Percentiles rank a stretch among this genome's conserved stretches.
phyloP scores from a whole-genome alignment of 306 rosid species.

The Sechiopsis laciniata region DNA sequence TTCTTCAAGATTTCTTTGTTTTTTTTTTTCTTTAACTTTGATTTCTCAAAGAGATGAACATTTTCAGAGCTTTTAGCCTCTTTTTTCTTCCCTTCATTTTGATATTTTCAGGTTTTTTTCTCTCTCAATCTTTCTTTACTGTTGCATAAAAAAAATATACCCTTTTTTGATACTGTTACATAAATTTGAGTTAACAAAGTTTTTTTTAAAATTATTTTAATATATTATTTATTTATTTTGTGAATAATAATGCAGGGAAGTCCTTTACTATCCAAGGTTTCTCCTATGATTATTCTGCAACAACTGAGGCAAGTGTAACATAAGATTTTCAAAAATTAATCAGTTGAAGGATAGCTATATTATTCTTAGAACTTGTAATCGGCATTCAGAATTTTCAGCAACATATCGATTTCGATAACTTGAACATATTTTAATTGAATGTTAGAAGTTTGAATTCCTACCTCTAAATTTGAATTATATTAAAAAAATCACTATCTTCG shows the following conservation, averaged over 20 bases:
- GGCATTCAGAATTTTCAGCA: too few relatives aligned
- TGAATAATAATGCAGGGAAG: slow-evolving; percentile 36
- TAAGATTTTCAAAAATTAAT: background rate
- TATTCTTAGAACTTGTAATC: background rate
- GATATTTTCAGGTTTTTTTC: slow-evolving; percentile 45
- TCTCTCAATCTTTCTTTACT: background rate
- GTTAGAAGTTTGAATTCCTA: too few relatives aligned
- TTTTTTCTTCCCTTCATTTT: slow-evolving; percentile 33
- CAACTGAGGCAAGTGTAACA: slow-evolving; percentile 47
- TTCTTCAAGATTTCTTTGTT: too few relatives aligned
- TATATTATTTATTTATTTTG: too few relatives aligned
- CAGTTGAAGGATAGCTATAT: too few relatives aligned
- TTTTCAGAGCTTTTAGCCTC: slow-evolving; percentile 22
- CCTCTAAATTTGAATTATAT: too few relatives aligned
- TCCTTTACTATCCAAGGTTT: slow-evolving; percentile 29
- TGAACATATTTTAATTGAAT: too few relatives aligned
- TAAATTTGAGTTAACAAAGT: background rate
- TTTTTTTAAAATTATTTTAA: background rate
- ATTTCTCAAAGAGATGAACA: slow-evolving; percentile 36
- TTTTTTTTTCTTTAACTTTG: background rate
- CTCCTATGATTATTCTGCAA: slow-evolving; percentile 53
- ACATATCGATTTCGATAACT: too few relatives aligned
- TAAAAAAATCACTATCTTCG: too few relatives aligned
- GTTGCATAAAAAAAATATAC: background rate
- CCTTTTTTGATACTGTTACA: background rate